A percentile compares a stretch with the other conserved stretches of the same genome.
phyloP scores from a whole-genome alignment of 2,329 filamentous ascomycete species.

The Hymenoscyphus occultus region DNA sequence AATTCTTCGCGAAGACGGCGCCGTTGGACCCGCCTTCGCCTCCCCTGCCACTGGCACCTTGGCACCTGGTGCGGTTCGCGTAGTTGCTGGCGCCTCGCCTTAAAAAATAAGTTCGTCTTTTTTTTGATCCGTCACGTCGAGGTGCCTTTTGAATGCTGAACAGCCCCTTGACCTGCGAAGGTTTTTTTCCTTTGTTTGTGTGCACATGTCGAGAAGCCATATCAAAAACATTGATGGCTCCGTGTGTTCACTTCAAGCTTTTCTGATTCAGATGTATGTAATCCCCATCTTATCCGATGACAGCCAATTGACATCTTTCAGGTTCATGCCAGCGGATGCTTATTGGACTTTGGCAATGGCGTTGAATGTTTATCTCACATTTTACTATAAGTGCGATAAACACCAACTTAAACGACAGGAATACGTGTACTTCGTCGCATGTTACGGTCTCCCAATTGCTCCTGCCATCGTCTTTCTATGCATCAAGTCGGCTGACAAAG shows the following conservation, averaged over 20 bases:
- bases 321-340: constrained; percentile 75
- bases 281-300: too few species aligned
- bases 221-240: constrained; percentile 38
- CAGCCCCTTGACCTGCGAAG: too few species aligned
- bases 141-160: too few species aligned
- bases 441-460: constrained; percentile 73
- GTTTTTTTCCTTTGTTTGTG: too few species aligned
- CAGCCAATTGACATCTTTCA: constrained; percentile 34
- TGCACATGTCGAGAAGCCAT: constrained; percentile 58
- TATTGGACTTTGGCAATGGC: constrained; percentile 81
- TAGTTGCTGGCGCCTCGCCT: background rate
- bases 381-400: constrained; percentile 71
- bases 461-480: constrained; percentile 68
- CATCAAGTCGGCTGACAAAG: constrained; percentile 48
- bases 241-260: constrained; percentile 68
- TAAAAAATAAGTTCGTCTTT: background rate
- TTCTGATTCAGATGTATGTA: constrained; percentile 75
- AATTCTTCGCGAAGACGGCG: background rate
- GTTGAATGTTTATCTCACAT: constrained; percentile 77
- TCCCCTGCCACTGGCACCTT: background rate
- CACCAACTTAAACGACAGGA: constrained; percentile 64
- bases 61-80: background rate
- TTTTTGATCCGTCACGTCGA: background rate
- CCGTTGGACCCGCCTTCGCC: background rate
- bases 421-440: constrained; percentile 63